A percentile compares a stretch with the other conserved stretches of the same genome.
Evolutionary conservation across 305 asterid species (phyloP).

Genomic region (Monarda citriodora): DNA sequence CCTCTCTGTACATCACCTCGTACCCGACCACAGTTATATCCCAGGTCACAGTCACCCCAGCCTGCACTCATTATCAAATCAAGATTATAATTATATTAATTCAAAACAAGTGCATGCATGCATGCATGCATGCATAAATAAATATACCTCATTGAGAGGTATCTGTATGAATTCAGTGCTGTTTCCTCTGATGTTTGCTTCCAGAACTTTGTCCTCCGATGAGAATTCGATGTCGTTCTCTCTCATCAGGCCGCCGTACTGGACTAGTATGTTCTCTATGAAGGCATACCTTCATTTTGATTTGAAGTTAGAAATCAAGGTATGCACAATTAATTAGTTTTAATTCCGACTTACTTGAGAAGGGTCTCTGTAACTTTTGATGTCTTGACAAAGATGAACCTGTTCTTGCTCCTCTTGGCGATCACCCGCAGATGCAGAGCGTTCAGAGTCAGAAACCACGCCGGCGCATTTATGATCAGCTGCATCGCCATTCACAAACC

Average conservation of each 20-base stretch:
- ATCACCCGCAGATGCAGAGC: constrained; percentile 65
- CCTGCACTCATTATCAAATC: too few relatives aligned
- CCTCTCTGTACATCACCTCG: constrained; percentile 81
- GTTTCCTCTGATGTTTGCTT: constrained; percentile 45
- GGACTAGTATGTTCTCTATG: constrained; percentile 53
- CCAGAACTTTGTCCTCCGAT: constrained; percentile 72
- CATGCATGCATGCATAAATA: neutral
- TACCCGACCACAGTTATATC: constrained; percentile 71
- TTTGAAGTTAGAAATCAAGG: neutral
- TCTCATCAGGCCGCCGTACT: constrained; percentile 74
- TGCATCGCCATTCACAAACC: constrained; percentile 33
- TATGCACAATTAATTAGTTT: too few relatives aligned
- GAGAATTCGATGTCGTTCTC: constrained; percentile 75
- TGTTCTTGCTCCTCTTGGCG: constrained; percentile 56
- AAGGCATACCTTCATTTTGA: constrained; percentile 48
- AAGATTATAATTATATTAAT: too few relatives aligned
- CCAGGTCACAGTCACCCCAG: constrained; percentile 69
- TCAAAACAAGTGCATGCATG: neutral
- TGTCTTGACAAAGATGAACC: constrained; percentile 62
- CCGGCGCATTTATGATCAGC: constrained; percentile 75
- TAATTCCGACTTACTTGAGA: constrained; percentile 49
- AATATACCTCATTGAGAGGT: constrained; percentile 55
- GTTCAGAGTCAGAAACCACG: constrained; percentile 68
- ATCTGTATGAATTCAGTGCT: constrained; percentile 45
- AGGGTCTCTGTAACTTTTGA: constrained; percentile 70